phyloP scores from a whole-genome alignment of 495 filamentous ascomycete species.

The Amorphotheca resinae region DNA sequence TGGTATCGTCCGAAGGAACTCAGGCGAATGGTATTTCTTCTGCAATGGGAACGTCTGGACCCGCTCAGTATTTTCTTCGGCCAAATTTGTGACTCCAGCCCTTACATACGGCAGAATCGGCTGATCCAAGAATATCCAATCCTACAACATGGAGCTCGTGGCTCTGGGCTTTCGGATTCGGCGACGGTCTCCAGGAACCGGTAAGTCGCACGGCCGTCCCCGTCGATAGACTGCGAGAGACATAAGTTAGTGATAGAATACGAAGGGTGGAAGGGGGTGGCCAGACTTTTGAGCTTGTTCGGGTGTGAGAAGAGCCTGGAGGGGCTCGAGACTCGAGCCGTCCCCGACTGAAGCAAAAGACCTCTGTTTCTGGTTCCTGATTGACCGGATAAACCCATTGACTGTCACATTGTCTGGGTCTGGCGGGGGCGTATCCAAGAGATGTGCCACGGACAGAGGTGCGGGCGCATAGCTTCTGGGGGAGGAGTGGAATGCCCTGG shows the following conservation, averaged over 20 bases:
- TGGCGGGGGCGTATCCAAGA: constrained; percentile 9
- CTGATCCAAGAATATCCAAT: constrained; percentile 58
- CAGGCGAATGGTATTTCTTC: constrained; percentile 21
- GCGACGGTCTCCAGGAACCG: constrained; percentile 67
- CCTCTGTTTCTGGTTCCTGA: constrained; percentile 72
- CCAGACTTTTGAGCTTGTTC: constrained; percentile 61
- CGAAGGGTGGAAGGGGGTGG: constrained; percentile 2
- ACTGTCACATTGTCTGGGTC: constrained; percentile 34
- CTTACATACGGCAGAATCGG: constrained; percentile 61
- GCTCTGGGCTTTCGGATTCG: constrained; percentile 52
- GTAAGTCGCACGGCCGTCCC: constrained; percentile 69
- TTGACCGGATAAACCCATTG: constrained; percentile 70
- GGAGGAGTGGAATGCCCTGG: neutral
- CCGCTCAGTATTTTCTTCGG: neutral
- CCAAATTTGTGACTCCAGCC: neutral
- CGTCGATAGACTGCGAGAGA: constrained; percentile 52
- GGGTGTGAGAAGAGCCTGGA: constrained; percentile 75
- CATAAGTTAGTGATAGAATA: neutral
- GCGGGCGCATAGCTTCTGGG: neutral
- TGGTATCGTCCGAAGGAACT: constrained; percentile 79
- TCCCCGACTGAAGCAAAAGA: constrained; percentile 80
- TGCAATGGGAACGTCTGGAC: constrained; percentile 19
- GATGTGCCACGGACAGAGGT: constrained; percentile 7
- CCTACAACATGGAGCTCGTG: constrained; percentile 65
- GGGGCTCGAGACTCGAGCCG: constrained; percentile 63